Percentiles rank a stretch among this genome's conserved stretches.
phyloP scores from a whole-genome alignment of 257 asterid species.

The Ehretia macrophylla region DNA sequence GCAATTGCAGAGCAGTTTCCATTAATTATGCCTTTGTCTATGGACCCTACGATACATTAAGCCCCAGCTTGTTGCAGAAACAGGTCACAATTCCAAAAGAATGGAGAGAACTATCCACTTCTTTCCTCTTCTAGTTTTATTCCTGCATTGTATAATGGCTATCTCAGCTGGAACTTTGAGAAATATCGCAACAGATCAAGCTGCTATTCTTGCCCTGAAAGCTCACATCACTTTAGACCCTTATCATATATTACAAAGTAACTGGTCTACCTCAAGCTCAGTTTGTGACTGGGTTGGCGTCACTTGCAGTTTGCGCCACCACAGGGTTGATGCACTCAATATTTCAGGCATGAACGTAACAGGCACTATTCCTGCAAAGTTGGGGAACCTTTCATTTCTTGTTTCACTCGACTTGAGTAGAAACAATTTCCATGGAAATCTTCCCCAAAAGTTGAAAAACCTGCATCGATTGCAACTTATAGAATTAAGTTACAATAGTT shows the following conservation, averaged over 20 bases:
- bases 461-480: constrained; percentile 13
- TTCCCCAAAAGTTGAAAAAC: constrained; percentile 2
- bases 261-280: constrained; percentile 7
- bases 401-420: constrained; percentile 8
- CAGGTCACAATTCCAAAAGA: background rate
- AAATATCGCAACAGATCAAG: background rate
- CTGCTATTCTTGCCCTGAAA: background rate
- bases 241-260: background rate
- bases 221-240: background rate
- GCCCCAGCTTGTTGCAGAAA: background rate
- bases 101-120: background rate
- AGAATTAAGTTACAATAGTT: constrained; percentile 5
- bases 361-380: background rate
- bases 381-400: constrained; percentile 21
- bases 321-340: background rate
- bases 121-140: background rate
- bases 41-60: too few species aligned
- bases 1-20: too few species aligned
- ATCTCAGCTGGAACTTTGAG: background rate
- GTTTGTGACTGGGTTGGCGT: constrained; percentile 16
- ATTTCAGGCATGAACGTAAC: background rate
- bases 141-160: background rate
- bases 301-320: constrained; percentile 6
- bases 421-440: constrained; percentile 19
- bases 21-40: too few species aligned